A percentile compares a stretch with the other conserved stretches of the same genome.
Conservation (phyloP, 768 basidiomycete species). For the Ramaria sp. region DNA sequence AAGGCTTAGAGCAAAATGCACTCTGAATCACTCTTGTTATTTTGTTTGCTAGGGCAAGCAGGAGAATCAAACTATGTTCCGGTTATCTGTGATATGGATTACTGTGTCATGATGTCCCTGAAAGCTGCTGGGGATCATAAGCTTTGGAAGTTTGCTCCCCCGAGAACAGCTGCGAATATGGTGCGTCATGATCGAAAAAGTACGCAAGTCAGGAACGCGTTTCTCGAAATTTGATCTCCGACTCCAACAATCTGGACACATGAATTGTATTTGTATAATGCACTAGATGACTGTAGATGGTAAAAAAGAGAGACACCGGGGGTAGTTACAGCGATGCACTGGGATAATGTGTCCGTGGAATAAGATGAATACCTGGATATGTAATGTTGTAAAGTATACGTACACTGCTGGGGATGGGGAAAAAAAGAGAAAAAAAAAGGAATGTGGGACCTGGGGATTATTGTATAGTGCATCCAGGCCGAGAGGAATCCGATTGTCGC, state of each 20-base stretch:
- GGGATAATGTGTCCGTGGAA: constrained; percentile 20
- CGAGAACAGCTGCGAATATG: too few species aligned
- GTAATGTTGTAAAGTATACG: not conserved
- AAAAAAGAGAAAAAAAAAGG: not conserved
- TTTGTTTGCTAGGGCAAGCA: too few species aligned
- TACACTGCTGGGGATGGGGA: not conserved
- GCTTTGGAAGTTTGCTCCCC: too few species aligned
- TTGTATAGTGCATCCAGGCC: not conserved
- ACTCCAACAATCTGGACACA: not conserved
- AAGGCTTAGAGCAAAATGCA: too few species aligned
- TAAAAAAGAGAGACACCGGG: not conserved
- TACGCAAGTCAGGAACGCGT: too few species aligned
- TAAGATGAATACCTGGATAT: constrained; percentile 1
- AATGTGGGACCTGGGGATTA: not conserved
- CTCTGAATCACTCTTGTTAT: too few species aligned
- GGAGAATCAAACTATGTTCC: too few species aligned
- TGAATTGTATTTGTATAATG: not conserved
- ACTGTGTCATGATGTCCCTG: too few species aligned
- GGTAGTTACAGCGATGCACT: not conserved
- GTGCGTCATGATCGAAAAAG: too few species aligned
- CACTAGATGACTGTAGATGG: not conserved
- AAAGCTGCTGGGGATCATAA: too few species aligned
- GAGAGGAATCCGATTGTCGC: not conserved
- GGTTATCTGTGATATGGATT: too few species aligned
- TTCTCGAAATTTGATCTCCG: too few species aligned